Conservation (phyloP, 345 rosid species). For the Eucalyptus virginea region DNA sequence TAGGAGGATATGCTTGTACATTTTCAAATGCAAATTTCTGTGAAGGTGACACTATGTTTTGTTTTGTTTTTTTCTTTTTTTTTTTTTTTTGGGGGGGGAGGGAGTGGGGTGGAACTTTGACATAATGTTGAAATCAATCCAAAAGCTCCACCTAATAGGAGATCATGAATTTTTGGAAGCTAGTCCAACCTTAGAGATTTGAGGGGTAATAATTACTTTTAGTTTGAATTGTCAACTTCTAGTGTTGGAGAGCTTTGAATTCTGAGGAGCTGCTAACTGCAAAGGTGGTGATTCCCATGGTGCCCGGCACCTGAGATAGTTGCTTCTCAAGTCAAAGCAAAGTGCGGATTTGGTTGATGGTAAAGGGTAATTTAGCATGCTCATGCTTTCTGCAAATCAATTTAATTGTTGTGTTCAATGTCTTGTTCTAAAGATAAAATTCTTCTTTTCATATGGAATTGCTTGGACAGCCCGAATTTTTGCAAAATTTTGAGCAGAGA, state of each 20-base stretch:
- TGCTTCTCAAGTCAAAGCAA: not conserved
- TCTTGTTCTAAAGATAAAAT: not conserved
- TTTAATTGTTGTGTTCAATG: not conserved
- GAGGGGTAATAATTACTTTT: not conserved
- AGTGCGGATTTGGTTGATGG: not conserved
- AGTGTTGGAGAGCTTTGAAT: not conserved
- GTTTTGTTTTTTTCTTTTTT: no score
- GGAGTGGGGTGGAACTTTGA: not conserved
- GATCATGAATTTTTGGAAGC: not conserved
- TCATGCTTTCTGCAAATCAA: not conserved
- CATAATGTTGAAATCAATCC: not conserved
- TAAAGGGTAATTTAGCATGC: not conserved
- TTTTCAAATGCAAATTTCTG: not conserved
- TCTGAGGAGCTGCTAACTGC: not conserved
- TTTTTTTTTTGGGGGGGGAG: not conserved
- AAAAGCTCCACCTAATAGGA: not conserved
- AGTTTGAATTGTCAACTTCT: not conserved
- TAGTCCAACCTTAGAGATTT: not conserved
- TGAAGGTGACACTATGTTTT: not conserved
- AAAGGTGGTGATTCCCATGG: not conserved
- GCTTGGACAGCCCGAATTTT: not conserved
- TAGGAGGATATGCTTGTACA: not conserved
- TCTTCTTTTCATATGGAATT: not conserved
- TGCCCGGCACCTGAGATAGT: rapidly evolving
- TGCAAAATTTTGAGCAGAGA: not conserved